Conservation (phyloP, 345 rosid species). For the Sapria himalayana region DNA sequence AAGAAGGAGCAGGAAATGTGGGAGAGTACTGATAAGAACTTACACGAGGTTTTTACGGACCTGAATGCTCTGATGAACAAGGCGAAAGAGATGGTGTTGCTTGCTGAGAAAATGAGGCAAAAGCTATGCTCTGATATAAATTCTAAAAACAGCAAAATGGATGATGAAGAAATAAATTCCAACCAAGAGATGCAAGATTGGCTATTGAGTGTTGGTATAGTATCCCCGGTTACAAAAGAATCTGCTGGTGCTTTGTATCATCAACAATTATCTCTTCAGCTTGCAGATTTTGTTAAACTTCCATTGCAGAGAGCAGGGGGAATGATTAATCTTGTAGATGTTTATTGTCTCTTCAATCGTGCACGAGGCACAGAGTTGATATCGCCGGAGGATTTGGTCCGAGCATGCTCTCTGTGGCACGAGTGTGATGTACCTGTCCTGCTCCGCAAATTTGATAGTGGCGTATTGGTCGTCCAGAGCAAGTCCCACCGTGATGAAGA, state of each 20-base stretch:
- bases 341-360: constrained; percentile 83
- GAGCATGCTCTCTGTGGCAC: constrained; percentile 90
- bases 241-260: constrained; percentile 91
- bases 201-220: constrained; percentile 89
- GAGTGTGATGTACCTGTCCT: constrained; percentile 93
- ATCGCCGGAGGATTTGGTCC: constrained; percentile 85
- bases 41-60: constrained; percentile 91
- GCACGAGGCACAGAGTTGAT: constrained; percentile 96
- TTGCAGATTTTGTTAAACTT: constrained; percentile 85
- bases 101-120: constrained; percentile 86
- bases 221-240: constrained; percentile 88
- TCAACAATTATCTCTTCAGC: constrained; percentile 89
- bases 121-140: constrained; percentile 54
- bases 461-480: constrained; percentile 85
- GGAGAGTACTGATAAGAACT: constrained; percentile 87
- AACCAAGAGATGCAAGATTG: constrained; percentile 90
- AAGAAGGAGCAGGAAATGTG: constrained; percentile 89
- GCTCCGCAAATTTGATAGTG: constrained; percentile 96
- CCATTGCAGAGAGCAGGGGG: constrained; percentile 88
- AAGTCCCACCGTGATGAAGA: constrained; percentile 87
- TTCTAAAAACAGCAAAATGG: constrained; percentile 28
- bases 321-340: constrained; percentile 81
- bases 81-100: constrained; percentile 83
- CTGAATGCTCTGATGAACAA: constrained; percentile 88
- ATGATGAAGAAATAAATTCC: constrained; percentile 78